phyloP scores from a whole-genome alignment of 768 basidiomycete species.

The Termitomyces sp. region DNA sequence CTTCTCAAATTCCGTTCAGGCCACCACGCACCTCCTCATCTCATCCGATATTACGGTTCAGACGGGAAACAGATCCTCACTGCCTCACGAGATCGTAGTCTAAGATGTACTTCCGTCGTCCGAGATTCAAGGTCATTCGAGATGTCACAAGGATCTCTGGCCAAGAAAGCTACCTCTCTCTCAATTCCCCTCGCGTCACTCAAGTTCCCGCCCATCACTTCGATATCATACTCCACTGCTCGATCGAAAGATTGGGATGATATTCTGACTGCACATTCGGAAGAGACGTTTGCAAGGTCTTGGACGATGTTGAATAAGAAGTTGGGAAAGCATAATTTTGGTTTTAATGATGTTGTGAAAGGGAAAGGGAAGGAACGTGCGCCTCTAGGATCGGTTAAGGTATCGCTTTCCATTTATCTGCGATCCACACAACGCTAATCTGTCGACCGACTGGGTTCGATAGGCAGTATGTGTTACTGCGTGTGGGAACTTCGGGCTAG shows the following conservation, averaged over 20 bases:
- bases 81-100: constrained; percentile 82
- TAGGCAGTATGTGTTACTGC: constrained; percentile 87
- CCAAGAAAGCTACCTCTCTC: constrained; percentile 74
- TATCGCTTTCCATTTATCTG: constrained; percentile 19
- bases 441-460: not conserved
- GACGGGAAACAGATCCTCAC: constrained; percentile 94
- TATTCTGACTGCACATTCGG: constrained; percentile 84
- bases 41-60: constrained; percentile 94
- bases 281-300: constrained; percentile 78
- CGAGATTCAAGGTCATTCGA: constrained; percentile 94
- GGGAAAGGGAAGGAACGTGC: constrained; percentile 43
- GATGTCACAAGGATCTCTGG: constrained; percentile 88
- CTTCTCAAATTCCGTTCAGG: constrained; percentile 91
- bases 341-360: constrained; percentile 47
- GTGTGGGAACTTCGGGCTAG: constrained; percentile 94
- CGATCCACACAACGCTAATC: not conserved
- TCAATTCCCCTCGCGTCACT: constrained; percentile 78
- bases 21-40: constrained; percentile 85
- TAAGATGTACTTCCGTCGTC: constrained; percentile 90
- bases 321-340: constrained; percentile 72
- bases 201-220: constrained; percentile 79
- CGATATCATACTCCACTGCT: constrained; percentile 74
- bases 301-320: constrained; percentile 87
- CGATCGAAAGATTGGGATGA: constrained; percentile 98
- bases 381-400: constrained; percentile 67